Evolutionary conservation across 495 filamentous ascomycete species (phyloP).

Genomic region (Aspergillus bridgeri): DNA sequence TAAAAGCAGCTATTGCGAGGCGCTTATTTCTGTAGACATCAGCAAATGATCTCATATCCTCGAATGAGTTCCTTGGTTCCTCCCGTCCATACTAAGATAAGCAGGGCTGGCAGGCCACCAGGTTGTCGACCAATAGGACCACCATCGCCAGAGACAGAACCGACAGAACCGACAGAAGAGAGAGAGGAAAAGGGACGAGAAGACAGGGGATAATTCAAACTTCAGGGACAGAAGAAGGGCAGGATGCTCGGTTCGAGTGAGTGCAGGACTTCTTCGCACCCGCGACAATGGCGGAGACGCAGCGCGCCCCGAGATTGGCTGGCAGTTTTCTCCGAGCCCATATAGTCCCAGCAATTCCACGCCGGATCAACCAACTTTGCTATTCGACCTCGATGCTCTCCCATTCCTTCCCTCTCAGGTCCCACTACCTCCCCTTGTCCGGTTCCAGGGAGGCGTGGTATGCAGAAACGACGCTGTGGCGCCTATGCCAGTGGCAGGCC

Average conservation of each 20-base stretch:
- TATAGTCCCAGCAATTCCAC: constrained; percentile 4
- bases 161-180: no score
- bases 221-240: not conserved
- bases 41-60: not conserved
- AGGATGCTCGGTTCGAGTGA: not conserved
- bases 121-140: no score
- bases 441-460: not conserved
- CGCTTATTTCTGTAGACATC: not conserved
- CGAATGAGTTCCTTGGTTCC: not conserved
- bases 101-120: not conserved
- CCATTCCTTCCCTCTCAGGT: not conserved
- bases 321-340: constrained; percentile 19
- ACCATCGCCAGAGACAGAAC: no score
- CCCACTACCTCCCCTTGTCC: not conserved
- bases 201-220: no score
- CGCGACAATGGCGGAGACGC: constrained; percentile 9
- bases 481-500: not conserved
- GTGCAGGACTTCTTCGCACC: not conserved
- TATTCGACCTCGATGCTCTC: not conserved
- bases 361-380: not conserved
- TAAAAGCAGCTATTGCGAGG: not conserved
- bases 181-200: not conserved
- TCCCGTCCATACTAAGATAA: not conserved
- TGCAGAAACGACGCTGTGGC: not conserved
- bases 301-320: constrained; percentile 15